phyloP scores from a whole-genome alignment of 345 rosid species.

The Dovyalis caffra region DNA sequence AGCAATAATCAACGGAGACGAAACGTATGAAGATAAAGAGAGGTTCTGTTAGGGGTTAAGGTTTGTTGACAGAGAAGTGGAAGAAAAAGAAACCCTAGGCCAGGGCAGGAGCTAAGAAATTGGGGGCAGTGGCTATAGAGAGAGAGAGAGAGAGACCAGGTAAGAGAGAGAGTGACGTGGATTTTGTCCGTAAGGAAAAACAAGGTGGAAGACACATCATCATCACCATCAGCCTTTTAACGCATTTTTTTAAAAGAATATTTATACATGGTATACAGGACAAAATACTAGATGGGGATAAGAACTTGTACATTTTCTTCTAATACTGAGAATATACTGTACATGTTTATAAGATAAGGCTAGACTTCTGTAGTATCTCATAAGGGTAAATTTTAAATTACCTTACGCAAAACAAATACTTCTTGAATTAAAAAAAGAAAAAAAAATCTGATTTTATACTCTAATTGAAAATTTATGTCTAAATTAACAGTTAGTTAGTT shows the following conservation, averaged over 20 bases:
- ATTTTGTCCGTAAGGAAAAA: slow-evolving; percentile 10
- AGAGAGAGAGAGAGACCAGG: not conserved
- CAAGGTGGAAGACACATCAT: slow-evolving; percentile 31
- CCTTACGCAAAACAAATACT: too few relatives aligned
- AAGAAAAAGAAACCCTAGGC: slow-evolving; percentile 28
- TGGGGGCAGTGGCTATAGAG: not conserved
- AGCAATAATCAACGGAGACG: not conserved
- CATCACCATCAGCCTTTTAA: not conserved
- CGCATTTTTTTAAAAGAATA: not conserved
- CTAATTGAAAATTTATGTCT: too few relatives aligned
- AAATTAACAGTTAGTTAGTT: too few relatives aligned
- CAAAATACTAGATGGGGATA: not conserved
- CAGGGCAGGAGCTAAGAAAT: not conserved
- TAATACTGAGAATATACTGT: too few relatives aligned
- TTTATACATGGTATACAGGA: not conserved
- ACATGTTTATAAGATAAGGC: too few relatives aligned
- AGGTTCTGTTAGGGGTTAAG: not conserved
- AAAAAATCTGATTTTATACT: too few relatives aligned
- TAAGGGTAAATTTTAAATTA: too few relatives aligned
- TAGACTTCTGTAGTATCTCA: too few relatives aligned
- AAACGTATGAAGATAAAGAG: not conserved
- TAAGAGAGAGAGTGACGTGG: not conserved
- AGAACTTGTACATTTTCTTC: too few relatives aligned
- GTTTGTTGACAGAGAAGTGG: not conserved
- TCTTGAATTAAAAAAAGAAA: too few relatives aligned